Conservation (phyloP, 2,329 filamentous ascomycete species). For the Rutstroemia sp. region DNA sequence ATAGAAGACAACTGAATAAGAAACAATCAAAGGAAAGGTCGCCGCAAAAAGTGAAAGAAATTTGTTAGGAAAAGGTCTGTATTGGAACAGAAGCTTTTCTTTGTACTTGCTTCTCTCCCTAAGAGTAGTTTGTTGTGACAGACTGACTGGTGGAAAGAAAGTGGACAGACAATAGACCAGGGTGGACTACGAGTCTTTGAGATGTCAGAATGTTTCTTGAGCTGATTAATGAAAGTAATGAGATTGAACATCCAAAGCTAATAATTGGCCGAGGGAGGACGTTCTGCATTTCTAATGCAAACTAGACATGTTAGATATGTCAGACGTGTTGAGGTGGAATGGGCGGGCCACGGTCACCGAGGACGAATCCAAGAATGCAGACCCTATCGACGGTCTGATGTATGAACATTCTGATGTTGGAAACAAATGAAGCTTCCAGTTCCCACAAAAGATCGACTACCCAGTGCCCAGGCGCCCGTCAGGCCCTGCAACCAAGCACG, state of each 20-base stretch:
- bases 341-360: too few relatives aligned
- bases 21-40: not conserved
- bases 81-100: not conserved
- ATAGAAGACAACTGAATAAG: not conserved
- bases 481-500: too few relatives aligned
- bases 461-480: too few relatives aligned
- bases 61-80: not conserved
- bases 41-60: not conserved
- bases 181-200: not conserved
- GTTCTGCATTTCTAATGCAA: not conserved
- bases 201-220: constrained; percentile 1
- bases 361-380: not conserved
- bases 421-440: not conserved
- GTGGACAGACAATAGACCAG: not conserved
- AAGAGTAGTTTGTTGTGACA: not conserved
- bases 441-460: too few relatives aligned
- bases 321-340: too few relatives aligned
- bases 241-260: not conserved
- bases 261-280: constrained; percentile 1
- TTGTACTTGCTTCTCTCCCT: not conserved
- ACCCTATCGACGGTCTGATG: not conserved
- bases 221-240: not conserved
- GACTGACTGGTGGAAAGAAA: too few relatives aligned
- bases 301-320: not conserved
- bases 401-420: constrained; percentile 2